These are phyloP conservation scores for Thielaviopsis populi DNA, from an alignment of 2,329 filamentous ascomycete genomes.

Conservation along the genomic window DNA sequence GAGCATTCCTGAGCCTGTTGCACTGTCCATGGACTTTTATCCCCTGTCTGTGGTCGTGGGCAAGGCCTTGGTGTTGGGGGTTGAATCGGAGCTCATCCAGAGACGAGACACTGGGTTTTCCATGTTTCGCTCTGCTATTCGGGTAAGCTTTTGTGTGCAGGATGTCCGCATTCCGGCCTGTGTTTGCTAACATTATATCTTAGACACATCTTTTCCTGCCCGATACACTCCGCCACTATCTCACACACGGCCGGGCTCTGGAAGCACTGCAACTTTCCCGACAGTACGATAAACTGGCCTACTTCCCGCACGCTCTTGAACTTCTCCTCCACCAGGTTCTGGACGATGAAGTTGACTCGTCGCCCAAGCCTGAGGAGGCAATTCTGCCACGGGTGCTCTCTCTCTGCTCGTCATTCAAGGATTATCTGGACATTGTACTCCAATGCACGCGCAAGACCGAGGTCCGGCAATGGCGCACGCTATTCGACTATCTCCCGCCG, in stretches of 20 bases:
- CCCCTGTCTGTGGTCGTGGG: slow-evolving; percentile 75
- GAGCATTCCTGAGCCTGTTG: slow-evolving; percentile 59
- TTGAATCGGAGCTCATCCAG: slow-evolving; percentile 89
- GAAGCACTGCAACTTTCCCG: slow-evolving; percentile 70
- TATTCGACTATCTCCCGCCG: slow-evolving; percentile 82
- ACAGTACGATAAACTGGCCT: slow-evolving; percentile 73
- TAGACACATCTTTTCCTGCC: slow-evolving; percentile 88
- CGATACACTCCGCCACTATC: slow-evolving; percentile 65
- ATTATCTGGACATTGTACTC: slow-evolving; percentile 88
- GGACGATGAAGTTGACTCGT: slow-evolving; percentile 78
- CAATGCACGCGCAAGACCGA: slow-evolving; percentile 97
- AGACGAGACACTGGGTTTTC: slow-evolving; percentile 83
- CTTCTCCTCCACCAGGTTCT: slow-evolving; percentile 83
- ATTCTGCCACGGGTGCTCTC: slow-evolving; percentile 49
- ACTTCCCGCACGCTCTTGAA: slow-evolving; percentile 87
- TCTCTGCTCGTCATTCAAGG: slow-evolving; percentile 55
- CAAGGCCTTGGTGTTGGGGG: slow-evolving; percentile 78
- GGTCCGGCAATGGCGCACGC: slow-evolving; percentile 80
- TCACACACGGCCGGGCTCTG: slow-evolving; percentile 59
- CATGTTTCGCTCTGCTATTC: slow-evolving; percentile 72
- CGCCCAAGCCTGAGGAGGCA: slow-evolving; percentile 46
- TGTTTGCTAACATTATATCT: not conserved
- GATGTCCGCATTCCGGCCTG: not conserved
- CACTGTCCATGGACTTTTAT: slow-evolving; percentile 85
- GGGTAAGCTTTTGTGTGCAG: slow-evolving; percentile 40